Evolutionary conservation across 192 early-diverging fungal genomes (phyloP), one percentile per base, ranked within the genome.

Genomic region (Entophlyctis luteolus): DNA sequence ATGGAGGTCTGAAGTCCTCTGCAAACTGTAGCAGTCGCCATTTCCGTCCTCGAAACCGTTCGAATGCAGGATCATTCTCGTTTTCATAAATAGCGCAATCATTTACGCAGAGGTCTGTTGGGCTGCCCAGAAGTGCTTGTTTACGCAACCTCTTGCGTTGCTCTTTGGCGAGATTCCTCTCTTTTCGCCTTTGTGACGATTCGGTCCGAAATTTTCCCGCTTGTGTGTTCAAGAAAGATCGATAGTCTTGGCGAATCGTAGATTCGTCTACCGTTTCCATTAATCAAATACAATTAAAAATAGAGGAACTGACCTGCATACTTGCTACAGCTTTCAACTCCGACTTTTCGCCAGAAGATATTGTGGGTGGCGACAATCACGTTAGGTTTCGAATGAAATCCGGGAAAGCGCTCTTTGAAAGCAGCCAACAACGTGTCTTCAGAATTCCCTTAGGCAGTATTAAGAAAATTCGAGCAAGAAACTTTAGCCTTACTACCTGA

Each of bases 1-100:
- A 93, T 0, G 91, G 74, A 2, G 91, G 91, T 18, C 91, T 76
- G 33, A 86, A 75, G 48, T 93, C 81, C 65, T 88, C 87, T 10
- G 42, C 48, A 67, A 89, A 93, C 57, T 90, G 86, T 14, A 93
- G 53, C 0, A 91, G 73, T 72, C 88, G 86, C 85, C 72, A 81
- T 28, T 53, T 62, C 23, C n/a, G 39, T n/a, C 35, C n/a, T 49
- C 55, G 31, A 37, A 45, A 50, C 60, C 46, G 37, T 20, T 39
- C 39, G 29, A 22, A 45, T 14, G 55, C 22, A 33, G 34, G 47
- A 34, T 42, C 50, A 35, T 49, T 31, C 31, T 20, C 60, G 18
- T 49, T 32, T 16, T 20, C 16, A 12, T 45, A 10, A 12, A 12
- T 10, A 10, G n/a, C 42, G 42, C n/a, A 45, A n/a, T 45, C n/a